These are phyloP conservation scores for Gastrodia elata DNA, from an alignment of 106 monocot species.

Conservation along the genomic window DNA sequence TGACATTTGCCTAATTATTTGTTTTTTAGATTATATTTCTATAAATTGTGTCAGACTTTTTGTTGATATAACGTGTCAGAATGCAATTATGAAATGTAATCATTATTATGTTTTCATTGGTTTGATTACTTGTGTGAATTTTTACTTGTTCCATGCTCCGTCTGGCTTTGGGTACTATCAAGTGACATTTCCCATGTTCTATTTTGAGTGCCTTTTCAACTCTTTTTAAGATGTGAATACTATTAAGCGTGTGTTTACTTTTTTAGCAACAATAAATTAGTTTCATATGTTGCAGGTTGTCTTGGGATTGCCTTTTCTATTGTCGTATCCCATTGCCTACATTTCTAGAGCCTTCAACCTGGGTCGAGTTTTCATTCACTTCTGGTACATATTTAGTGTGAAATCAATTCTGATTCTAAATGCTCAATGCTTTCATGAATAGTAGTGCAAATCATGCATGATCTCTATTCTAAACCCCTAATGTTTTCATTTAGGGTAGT, in stretches of 20 bases:
- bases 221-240: not conserved
- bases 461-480: not conserved
- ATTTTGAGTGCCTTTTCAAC: not conserved
- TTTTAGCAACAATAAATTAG: not conserved
- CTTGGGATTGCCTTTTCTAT: conserved; percentile 78
- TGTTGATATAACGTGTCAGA: not conserved
- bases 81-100: not conserved
- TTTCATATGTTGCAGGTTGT: conserved; percentile 43
- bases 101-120: not conserved
- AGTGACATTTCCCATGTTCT: not conserved
- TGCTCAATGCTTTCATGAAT: not conserved
- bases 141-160: not conserved
- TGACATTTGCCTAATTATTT: not conserved
- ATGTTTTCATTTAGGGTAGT: not conserved
- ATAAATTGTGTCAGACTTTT: not conserved
- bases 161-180: not conserved
- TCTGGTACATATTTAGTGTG: conserved; percentile 49
- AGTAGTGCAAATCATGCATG: not conserved
- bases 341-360: conserved; percentile 91
- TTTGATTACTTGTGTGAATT: not conserved
- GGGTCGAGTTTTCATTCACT: conserved; percentile 93
- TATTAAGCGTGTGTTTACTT: not conserved
- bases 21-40: not conserved
- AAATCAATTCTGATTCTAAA: not conserved
- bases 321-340: conserved; percentile 68